phyloP scores from a whole-genome alignment of 306 rosid genomes.

The Trifolium dubium region DNA sequence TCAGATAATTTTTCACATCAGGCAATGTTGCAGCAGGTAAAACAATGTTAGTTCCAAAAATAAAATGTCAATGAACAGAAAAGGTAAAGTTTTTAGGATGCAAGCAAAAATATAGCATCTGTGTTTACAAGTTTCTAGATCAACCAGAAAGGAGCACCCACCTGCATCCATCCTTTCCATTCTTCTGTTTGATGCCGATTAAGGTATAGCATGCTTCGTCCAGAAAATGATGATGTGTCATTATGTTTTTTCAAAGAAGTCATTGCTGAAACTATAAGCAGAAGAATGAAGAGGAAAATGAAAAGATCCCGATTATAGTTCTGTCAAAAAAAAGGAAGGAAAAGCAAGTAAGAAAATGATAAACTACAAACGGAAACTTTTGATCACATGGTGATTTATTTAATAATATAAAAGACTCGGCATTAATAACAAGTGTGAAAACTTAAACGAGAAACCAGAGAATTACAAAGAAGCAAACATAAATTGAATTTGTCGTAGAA shows the following conservation, averaged over 20 bases:
- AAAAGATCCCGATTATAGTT: conserved; percentile 92
- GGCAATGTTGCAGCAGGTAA: conserved; percentile 20
- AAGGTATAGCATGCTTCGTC: conserved; percentile 81
- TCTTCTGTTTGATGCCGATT: conserved; percentile 99
- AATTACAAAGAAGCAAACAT: conserved; percentile 30
- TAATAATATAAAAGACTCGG: conserved; percentile 21
- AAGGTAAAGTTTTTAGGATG: conserved; percentile 19
- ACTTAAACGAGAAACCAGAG: conserved; percentile 20
- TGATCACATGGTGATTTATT: conserved; percentile 26
- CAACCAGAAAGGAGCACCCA: conserved; percentile 50
- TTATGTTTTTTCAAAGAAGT: conserved; percentile 92
- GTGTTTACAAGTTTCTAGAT: conserved; percentile 32
- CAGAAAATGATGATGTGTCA: conserved; percentile 82
- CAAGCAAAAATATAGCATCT: conserved; percentile 17
- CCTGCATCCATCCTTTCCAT: conserved; percentile 99
- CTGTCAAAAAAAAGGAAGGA: conserved; percentile 55
- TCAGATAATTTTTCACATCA: conserved; percentile 20
- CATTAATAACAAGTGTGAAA: conserved; percentile 21
- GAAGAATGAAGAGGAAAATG: conserved; percentile 85
- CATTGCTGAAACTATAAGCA: conserved; percentile 88
- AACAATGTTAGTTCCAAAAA: conserved; percentile 8
- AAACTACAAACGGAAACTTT: conserved; percentile 23
- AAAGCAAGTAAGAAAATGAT: conserved; percentile 34
- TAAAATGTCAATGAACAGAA: conserved; percentile 18
- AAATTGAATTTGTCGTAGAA: conserved; percentile 23